Evolutionary conservation across 1,284 basidiomycete species (phyloP), one percentile per base, ranked within the genome.

Genomic region (Stereum hirsutum): DNA sequence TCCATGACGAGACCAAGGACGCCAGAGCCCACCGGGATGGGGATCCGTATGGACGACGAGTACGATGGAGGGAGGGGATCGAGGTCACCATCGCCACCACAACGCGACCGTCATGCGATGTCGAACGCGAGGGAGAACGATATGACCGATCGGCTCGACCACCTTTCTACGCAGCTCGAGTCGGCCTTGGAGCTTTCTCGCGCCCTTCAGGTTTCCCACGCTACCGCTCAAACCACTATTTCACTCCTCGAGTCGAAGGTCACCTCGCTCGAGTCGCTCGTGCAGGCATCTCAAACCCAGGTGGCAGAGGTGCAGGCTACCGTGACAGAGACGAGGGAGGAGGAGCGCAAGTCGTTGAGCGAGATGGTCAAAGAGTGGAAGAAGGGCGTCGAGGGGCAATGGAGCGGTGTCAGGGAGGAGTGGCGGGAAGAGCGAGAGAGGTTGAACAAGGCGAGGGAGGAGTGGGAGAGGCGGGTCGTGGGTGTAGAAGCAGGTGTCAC

Each of bases 371-470:
- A 62, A 6, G 75, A 82, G 48, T 84, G 78, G 79, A 82, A 80
- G 58, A 81, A 76, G 56, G 65, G 57, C 6, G 75, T 89, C 12
- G 89, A 94, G 53, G 79, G 81, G 6, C 77, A 83, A 45, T 94
- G 89, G 88, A 72, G 69, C 25, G 65, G 69, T 44, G 81, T 92
- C 35, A 76, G 85, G 49, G 81, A 89, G 52, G 83, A 86, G 40
- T 92, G 92, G 89, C 73, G 73, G 5, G 66, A 76, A 20, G 94
- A 96, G 62, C 72, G 90, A 2, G 83, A 87, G 49, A 70, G 87
- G 25, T 68, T 96, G 6, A 69, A 72, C 32, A 71, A 75, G 19
- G 86, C 89, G 7, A 74, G 86, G 28, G 78, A 86, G 30, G 89
- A 93, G 49, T 94, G 89, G 85, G 93, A 96, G 70, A 59, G 36